Evolutionary conservation across 108 stramenopile species (phyloP).

Genomic region (Cyclotella cryptica): DNA sequence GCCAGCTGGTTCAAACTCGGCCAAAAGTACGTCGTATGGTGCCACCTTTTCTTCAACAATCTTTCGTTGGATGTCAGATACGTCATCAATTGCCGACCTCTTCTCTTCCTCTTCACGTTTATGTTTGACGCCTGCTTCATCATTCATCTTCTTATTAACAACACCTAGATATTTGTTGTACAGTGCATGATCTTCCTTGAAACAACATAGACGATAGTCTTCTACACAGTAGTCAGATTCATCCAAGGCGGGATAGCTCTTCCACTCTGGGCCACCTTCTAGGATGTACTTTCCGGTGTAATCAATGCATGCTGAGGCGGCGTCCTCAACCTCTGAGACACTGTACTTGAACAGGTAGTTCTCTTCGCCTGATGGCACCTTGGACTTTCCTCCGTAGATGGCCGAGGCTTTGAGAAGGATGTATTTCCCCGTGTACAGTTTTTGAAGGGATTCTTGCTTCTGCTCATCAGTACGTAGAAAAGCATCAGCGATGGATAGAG

Average conservation of each 20-base stretch:
- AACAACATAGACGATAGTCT: background rate
- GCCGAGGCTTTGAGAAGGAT: background rate
- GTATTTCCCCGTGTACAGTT: constrained; percentile 1
- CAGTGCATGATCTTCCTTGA: constrained; percentile 17
- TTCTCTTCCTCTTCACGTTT: background rate
- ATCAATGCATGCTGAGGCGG: background rate
- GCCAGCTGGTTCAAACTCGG: constrained; percentile 4
- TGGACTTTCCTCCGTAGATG: constrained; percentile 13
- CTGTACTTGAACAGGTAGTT: background rate
- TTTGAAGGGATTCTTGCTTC: background rate
- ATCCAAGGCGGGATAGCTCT: constrained; percentile 14
- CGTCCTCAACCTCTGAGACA: background rate
- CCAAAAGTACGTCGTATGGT: background rate
- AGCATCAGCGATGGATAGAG: constrained; percentile 5
- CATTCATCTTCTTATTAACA: constrained; percentile 12
- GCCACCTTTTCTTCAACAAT: constrained; percentile 4
- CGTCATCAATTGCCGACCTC: background rate
- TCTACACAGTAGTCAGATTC: constrained; percentile 4
- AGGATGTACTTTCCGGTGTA: constrained; percentile 9
- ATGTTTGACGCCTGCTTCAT: background rate
- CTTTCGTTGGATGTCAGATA: constrained; percentile 15
- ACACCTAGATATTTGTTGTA: constrained; percentile 24
- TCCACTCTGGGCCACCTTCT: constrained; percentile 10
- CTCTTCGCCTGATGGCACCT: constrained; percentile 16
- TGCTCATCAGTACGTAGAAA: constrained; percentile 9